Evolutionary conservation across 164 flowering plant genomes (phyloP), one percentile per base, ranked within the genome.

Genomic region (Pachysandra terminalis): DNA sequence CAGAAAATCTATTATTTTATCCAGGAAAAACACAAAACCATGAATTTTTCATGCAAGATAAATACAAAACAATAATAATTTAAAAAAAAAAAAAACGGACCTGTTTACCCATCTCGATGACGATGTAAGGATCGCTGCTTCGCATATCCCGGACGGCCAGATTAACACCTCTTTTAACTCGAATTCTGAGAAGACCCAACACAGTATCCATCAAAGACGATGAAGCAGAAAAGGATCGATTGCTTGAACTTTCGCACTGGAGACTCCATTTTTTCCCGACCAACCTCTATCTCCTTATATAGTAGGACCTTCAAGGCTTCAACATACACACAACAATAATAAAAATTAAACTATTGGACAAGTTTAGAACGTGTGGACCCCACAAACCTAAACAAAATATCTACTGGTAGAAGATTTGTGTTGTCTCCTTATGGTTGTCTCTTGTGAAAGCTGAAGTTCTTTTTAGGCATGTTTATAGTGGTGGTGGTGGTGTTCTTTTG

Each of bases 51-150:
- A n/a, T 3, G 24, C 1, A 32, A 21, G 23, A 35, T 19, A 40
- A 27, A 16, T 3, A 53, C 56, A 19, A 19, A 53, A 17, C 3
- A 65, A 28, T 54, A 1, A 19, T 28, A 55, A 52, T 27, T 5
- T 5, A 40, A 48, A 56, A 28, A 27, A 23, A 5, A 32, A 2
- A 13, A 24, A 55, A 59, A 17, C 27, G n/a, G 13, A 87, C 91
- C 89, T 87, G 91, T 70, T 77, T 76, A 21, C 83, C 92, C 87
- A 87, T 80, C 69, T 66, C 77, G 77, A 87, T 63, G 26, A 81
- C 81, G 16, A 84, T 80, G 41, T 87, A 87, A 60, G 92, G 92
- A 74, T 87, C 92, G 63, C 92, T 87, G 67, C 74, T 85, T 1
- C 72, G 56, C 27, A 81, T 74, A 73, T 87, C 92, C 9, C 92